Base-by-base conservation (phyloP, 169 alveolate species). In the Cyclospora cayetanensis region DNA sequence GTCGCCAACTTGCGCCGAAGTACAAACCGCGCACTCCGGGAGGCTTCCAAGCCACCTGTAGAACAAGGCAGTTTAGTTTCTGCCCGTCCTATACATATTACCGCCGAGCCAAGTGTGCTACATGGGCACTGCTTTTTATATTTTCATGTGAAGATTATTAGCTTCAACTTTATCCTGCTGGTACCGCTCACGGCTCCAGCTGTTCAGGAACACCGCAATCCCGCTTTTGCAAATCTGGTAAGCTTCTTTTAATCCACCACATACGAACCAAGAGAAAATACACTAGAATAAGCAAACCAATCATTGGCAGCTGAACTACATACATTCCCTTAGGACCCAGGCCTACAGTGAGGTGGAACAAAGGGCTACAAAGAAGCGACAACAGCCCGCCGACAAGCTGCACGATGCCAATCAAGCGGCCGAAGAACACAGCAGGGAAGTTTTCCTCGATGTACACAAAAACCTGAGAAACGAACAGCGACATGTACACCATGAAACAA, bases 381-480 rank as follows among this genome's bases (percentile, higher is more conserved):
- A 92, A 79, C n/a, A 93, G 76, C 4, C 96, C 96, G 20, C 96
- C 96, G 66, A 91, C 79, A 42, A 93, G 43, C 53, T 89, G 90
- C 22, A 94, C 94, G 55, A 85, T 72, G 66, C 96, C 96, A 25
- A 95, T 68, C 4, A 95, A 83, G 76, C 93, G 92, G 34, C 96
- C 96, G 90, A 95, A 95, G 84, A 90, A 90, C 35, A 60, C n/a
- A 2, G 95, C 91, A 9, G 95, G 94, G 41, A 95, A 95, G 46
- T 93, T 63, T 15, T 74, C 93, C 68, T 92, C 94, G 39, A 95
- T 76, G 76, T 84, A 93, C 39, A 94, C 93, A 83, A 90, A 95
- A 25, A 95, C 92, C 66, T 95, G 96, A 27, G 94, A 85, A 12
- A 95, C 93, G 89, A 92, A 92, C 41, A 95, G 79, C 83, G 96